Percentiles rank a stretch among this genome's conserved stretches.
phyloP scores from a whole-genome alignment of 345 rosid genomes.

The Moringa oleifera region DNA sequence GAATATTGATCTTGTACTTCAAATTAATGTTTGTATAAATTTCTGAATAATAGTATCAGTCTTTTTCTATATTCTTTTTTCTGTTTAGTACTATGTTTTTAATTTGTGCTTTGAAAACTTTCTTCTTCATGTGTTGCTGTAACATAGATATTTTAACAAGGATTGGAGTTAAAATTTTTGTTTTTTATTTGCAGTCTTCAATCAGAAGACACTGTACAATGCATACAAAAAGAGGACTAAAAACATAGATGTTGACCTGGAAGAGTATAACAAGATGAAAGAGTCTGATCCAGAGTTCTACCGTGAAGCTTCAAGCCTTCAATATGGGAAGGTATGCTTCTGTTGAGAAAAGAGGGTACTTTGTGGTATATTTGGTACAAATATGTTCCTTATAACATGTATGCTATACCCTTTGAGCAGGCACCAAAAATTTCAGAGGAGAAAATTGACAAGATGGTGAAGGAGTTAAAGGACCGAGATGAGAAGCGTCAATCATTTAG shows the following conservation, averaged over 20 bases:
- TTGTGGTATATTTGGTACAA: not conserved
- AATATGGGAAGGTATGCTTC: conserved; percentile 71
- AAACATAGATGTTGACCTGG: conserved; percentile 66
- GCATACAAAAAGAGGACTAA: conserved; percentile 87
- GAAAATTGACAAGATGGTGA: conserved; percentile 79
- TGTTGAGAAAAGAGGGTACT: conserved; percentile 2
- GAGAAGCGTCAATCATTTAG: conserved; percentile 77
- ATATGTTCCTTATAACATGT: not conserved
- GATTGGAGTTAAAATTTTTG: not conserved
- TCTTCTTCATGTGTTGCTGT: not conserved
- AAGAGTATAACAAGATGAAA: conserved; percentile 90
- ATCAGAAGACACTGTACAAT: conserved; percentile 79
- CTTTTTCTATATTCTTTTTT: not conserved
- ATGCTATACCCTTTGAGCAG: conserved; percentile 33
- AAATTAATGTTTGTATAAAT: not conserved
- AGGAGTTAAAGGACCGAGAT: conserved; percentile 71
- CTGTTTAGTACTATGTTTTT: too few species aligned
- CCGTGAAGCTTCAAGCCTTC: conserved; percentile 90
- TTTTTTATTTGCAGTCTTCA: conserved; percentile 52
- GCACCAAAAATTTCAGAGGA: conserved; percentile 78
- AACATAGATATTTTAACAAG: not conserved
- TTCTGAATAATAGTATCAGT: not conserved
- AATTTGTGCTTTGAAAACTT: not conserved
- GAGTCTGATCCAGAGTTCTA: conserved; percentile 98
- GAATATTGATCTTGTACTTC: too few species aligned